phyloP scores from a whole-genome alignment of 2,329 filamentous ascomycete genomes.

The Neonectria coccinea region DNA sequence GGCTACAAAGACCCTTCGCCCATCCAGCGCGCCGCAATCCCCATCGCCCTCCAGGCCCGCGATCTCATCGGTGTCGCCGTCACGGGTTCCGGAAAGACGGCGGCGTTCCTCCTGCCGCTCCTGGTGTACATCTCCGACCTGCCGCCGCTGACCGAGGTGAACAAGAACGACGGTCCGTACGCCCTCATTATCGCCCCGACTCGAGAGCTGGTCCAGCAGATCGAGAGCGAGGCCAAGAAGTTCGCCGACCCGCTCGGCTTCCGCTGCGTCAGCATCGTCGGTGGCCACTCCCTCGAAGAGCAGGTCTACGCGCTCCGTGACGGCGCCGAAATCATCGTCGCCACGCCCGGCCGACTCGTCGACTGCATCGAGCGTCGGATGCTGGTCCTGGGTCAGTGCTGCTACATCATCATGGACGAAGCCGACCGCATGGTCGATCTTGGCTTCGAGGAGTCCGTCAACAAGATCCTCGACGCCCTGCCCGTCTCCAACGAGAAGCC shows the following conservation, averaged over 20 bases:
- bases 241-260: conserved; percentile 93
- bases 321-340: conserved; percentile 96
- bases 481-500: conserved; percentile 95
- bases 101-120: conserved; percentile 90
- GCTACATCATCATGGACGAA: conserved; percentile 99
- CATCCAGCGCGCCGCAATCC: conserved; percentile 94
- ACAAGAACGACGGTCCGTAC: conserved; percentile 95
- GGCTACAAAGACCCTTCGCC: conserved; percentile 93
- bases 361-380: conserved; percentile 96
- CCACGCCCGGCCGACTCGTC: conserved; percentile 95
- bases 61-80: conserved; percentile 99
- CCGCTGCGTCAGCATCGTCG: conserved; percentile 96
- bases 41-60: conserved; percentile 89
- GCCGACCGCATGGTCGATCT: conserved; percentile 99
- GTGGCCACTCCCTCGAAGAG: conserved; percentile 94
- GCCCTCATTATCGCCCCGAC: conserved; percentile 97
- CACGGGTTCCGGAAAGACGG: conserved; percentile 98
- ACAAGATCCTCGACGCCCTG: conserved; percentile 95
- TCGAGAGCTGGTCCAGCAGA: conserved; percentile 96
- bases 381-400: conserved; percentile 93
- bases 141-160: conserved; percentile 83
- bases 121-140: conserved; percentile 95
- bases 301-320: conserved; percentile 91
- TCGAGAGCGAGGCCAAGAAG: conserved; percentile 92
- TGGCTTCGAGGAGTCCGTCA: conserved; percentile 96